phyloP scores from a whole-genome alignment of 495 filamentous ascomycete genomes.

The Penicillium salamii region DNA sequence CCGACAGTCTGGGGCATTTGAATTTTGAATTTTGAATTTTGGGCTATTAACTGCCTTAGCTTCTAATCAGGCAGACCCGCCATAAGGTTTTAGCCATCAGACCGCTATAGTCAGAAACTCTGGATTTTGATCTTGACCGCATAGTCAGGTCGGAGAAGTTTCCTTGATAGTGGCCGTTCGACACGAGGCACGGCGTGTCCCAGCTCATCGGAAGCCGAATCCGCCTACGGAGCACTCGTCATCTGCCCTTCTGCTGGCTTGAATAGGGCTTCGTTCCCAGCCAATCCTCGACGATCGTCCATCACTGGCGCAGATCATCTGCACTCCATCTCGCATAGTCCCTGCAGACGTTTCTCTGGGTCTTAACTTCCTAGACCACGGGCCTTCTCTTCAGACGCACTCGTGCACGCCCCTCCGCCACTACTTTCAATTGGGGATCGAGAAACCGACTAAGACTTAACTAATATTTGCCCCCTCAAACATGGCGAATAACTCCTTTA shows the following conservation, averaged over 20 bases:
- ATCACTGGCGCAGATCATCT: constrained; percentile 53
- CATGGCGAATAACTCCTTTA: constrained; percentile 90
- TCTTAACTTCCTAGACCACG: constrained; percentile 22
- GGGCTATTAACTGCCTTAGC: not conserved
- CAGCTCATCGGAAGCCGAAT: constrained; percentile 29
- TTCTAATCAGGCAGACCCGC: not conserved
- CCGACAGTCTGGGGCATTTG: not conserved
- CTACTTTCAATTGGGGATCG: constrained; percentile 16
- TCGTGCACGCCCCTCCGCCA: constrained; percentile 15
- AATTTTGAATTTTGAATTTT: too few species aligned
- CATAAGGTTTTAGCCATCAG: not conserved
- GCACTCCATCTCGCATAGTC: constrained; percentile 52
- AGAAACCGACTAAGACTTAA: constrained; percentile 2
- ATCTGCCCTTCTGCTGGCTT: constrained; percentile 35
- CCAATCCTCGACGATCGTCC: constrained; percentile 21
- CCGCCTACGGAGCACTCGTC: constrained; percentile 31
- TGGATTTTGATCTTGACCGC: not conserved
- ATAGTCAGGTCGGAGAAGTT: constrained; percentile 6
- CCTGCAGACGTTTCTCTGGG: constrained; percentile 36
- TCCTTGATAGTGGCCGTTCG: constrained; percentile 6
- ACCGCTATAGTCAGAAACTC: not conserved
- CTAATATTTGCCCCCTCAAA: constrained; percentile 13
- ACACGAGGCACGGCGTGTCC: constrained; percentile 19
- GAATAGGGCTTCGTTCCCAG: constrained; percentile 29
- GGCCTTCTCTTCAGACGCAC: constrained; percentile 24